Evolutionary conservation across 768 basidiomycete species (phyloP).

Genomic region (Naematelia aurantialba): DNA sequence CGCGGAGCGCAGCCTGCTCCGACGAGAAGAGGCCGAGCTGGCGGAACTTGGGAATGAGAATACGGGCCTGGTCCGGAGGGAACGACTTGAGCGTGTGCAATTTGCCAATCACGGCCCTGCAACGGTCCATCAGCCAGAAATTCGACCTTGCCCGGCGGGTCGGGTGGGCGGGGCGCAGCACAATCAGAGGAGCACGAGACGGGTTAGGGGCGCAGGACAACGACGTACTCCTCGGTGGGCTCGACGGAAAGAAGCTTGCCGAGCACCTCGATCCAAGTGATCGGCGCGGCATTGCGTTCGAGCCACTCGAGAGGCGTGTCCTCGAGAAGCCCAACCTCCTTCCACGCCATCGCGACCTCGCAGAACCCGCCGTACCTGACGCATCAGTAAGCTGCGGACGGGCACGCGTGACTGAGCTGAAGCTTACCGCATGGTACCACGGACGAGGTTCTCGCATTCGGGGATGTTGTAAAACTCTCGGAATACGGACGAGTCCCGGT

Average conservation of each 20-base stretch:
- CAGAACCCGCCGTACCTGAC: conserved; percentile 77
- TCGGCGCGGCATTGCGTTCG: conserved; percentile 55
- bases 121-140: conserved; percentile 1
- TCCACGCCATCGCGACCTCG: conserved; percentile 81
- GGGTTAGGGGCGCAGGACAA: neutral
- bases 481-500: conserved; percentile 89
- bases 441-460: conserved; percentile 85
- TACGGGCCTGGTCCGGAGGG: conserved; percentile 60
- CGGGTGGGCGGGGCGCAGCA: neutral
- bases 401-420: neutral
- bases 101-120: conserved; percentile 67
- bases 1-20: conserved; percentile 58
- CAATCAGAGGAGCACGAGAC: neutral
- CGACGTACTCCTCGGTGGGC: conserved; percentile 65
- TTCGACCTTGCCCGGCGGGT: neutral
- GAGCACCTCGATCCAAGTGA: conserved; percentile 80
- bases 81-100: conserved; percentile 67
- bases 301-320: conserved; percentile 74
- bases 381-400: conserved; percentile 1
- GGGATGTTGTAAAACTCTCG: conserved; percentile 86
- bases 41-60: conserved; percentile 82
- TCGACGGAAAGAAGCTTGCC: conserved; percentile 68
- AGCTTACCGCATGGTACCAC: conserved; percentile 82
- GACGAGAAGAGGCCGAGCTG: conserved; percentile 90
- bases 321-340: conserved; percentile 81